These are phyloP conservation scores for Metarhizium humberi DNA, from an alignment of 2,329 filamentous ascomycete species.

Conservation along the genomic window DNA sequence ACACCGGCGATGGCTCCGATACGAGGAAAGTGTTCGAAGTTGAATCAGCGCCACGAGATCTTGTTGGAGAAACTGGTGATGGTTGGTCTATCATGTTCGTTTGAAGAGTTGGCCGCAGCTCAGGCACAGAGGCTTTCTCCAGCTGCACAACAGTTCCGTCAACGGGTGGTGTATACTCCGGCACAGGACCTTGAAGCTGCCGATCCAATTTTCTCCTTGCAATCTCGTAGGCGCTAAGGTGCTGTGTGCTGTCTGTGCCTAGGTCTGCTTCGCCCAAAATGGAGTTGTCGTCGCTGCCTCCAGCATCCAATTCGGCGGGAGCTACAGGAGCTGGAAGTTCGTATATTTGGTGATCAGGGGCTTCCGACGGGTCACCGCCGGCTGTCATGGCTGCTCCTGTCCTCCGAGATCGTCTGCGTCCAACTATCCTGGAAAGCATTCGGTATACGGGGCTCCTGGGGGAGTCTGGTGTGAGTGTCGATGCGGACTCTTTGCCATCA, in stretches of 20 bases:
- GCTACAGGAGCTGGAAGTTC: constrained; percentile 38
- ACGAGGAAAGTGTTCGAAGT: constrained; percentile 27
- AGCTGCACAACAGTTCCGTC: constrained; percentile 15
- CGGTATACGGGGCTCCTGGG: constrained; percentile 15
- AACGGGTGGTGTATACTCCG: constrained; percentile 36
- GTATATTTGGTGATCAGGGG: constrained; percentile 38
- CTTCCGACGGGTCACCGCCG: constrained; percentile 20
- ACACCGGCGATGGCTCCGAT: constrained; percentile 39
- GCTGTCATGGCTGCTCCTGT: constrained; percentile 10
- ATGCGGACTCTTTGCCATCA: constrained; percentile 28
- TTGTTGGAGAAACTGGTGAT: constrained; percentile 11
- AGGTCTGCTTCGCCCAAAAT: constrained; percentile 30
- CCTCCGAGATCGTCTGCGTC: constrained; percentile 24
- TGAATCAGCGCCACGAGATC: constrained; percentile 12
- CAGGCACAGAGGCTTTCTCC: constrained; percentile 19
- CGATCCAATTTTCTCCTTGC: constrained; percentile 40
- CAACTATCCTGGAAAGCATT: constrained; percentile 32
- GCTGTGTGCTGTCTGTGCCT: constrained; percentile 28
- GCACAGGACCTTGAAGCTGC: constrained; percentile 40
- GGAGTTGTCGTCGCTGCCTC: constrained; percentile 24
- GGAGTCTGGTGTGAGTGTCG: constrained; percentile 19
- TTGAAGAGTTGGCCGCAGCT: constrained; percentile 5
- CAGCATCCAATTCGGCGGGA: constrained; percentile 41
- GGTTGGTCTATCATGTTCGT: constrained; percentile 10
- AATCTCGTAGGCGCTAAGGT: constrained; percentile 39